These are phyloP conservation scores for Exophiala sp. DNA, from an alignment of 2,329 filamentous ascomycete genomes.

Conservation along the genomic window DNA sequence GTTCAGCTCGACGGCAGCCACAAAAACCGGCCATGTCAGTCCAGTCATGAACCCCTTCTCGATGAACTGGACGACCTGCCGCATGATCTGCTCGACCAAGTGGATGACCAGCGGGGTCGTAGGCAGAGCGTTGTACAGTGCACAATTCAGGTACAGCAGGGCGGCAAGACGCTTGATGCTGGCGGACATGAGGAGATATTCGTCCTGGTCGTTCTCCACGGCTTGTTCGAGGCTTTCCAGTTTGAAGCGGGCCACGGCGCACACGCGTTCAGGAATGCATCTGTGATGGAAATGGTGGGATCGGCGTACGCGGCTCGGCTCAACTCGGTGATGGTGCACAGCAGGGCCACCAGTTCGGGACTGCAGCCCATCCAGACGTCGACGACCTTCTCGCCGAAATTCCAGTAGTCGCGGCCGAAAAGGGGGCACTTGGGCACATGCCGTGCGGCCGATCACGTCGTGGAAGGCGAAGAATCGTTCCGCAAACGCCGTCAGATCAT, in stretches of 20 bases:
- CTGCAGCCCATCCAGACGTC: conserved; percentile 10
- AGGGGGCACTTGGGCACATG: conserved; percentile 5
- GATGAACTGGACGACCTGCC: neutral
- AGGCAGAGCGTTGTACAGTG: conserved; percentile 3
- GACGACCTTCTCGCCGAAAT: conserved; percentile 6
- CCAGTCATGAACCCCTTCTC: conserved; percentile 6
- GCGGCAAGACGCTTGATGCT: conserved; percentile 3
- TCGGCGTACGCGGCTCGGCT: conserved; percentile 4
- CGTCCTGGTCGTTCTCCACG: conserved; percentile 6
- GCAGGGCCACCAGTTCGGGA: conserved; percentile 5
- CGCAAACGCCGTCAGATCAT: conserved; percentile 5
- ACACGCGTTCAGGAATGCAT: conserved; percentile 7
- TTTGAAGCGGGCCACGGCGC: conserved; percentile 3
- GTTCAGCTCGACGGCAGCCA: conserved; percentile 6
- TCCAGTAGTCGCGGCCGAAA: conserved; percentile 7
- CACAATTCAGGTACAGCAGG: conserved; percentile 5
- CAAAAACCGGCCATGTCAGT: conserved; percentile 3
- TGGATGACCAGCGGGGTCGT: conserved; percentile 1
- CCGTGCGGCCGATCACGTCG: conserved; percentile 7
- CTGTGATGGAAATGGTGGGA: conserved; percentile 2
- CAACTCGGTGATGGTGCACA: conserved; percentile 7
- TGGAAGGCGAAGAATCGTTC: conserved; percentile 6
- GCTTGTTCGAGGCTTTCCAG: conserved; percentile 5
- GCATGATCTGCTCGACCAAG: conserved; percentile 7
- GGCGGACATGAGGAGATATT: conserved; percentile 4